Percentiles rank a stretch among this genome's conserved stretches.
Evolutionary conservation across 2,329 filamentous ascomycete species (phyloP).

Genomic region (Claviceps maximensis): DNA sequence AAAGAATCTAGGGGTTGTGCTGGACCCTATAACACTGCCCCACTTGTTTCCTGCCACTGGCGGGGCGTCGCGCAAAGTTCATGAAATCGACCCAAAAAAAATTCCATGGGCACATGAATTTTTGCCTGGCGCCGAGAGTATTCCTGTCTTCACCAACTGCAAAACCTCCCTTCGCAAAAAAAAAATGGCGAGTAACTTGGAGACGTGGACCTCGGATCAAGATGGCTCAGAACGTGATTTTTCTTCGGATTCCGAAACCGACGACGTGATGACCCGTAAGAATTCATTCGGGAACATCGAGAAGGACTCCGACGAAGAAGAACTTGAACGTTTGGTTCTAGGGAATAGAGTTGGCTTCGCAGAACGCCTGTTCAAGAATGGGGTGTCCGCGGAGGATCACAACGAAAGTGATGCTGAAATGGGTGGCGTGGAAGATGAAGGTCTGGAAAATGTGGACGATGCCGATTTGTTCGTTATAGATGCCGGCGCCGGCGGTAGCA

Average conservation of each 20-base stretch:
- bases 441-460: constrained; percentile 57
- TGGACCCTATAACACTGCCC: too few relatives aligned
- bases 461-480: constrained; percentile 79
- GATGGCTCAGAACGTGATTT: constrained; percentile 18
- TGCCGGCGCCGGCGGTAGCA: constrained; percentile 34
- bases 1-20: too few relatives aligned
- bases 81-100: constrained; percentile 16
- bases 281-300: constrained; percentile 28
- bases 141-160: background rate
- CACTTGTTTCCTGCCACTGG: background rate
- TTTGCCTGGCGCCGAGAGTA: background rate
- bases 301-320: constrained; percentile 73
- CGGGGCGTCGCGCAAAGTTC: background rate
- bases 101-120: constrained; percentile 7
- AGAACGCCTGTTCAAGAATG: constrained; percentile 48
- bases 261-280: constrained; percentile 14
- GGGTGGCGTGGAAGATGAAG: constrained; percentile 29
- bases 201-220: constrained; percentile 15
- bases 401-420: constrained; percentile 21
- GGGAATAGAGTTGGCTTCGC: constrained; percentile 77
- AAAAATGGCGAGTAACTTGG: constrained; percentile 20
- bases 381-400: constrained; percentile 22
- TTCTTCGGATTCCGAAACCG: constrained; percentile 16
- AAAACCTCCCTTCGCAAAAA: constrained; percentile 9
- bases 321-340: constrained; percentile 78